Base-by-base conservation (phyloP, 2,329 filamentous ascomycete species). In the Neoarthrinium moseri region DNA sequence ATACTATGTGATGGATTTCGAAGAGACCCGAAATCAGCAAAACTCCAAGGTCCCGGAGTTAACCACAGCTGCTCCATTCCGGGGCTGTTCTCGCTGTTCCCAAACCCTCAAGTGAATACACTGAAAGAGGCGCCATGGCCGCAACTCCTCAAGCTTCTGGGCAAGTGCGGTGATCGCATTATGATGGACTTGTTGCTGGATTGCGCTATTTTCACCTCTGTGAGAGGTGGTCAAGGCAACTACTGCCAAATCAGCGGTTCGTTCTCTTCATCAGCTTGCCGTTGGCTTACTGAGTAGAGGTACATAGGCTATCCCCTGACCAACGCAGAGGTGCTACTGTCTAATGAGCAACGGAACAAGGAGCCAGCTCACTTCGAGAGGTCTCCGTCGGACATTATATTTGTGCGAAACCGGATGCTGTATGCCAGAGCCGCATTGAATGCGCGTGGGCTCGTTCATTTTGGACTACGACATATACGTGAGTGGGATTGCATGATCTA, bases 1-100 rank as follows among this genome's bases (percentile, higher is more conserved):
- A 59, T 96, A 5, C 77, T 99, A 4, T 91, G 89, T 55, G 86
- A 95, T 71, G 92, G 92, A 20, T 95, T 85, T 56, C 81, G 86
- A 56, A 80, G 75, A 54, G 62, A 68, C 45, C 51, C 53, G 20
- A 52, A 50, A 34, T 50, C 61, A 21, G 23, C 15, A 26, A 54
- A 55, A 26, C 48, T 47, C 4, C 47, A 30, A 51, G 60, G 55
- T 24, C 66, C 63, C 21, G 57, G 52, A 5, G 58, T 59, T 5
- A 53, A 62, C 11, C 48, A 46, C 2, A 50, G 51, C 7, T 72
- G 72, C 26, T 63, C 56, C 6, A 84, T 94, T 33, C 85, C 83
- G 0, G 89, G 87, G 0, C 59, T 95, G 6, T 77, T 78, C 47
- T 75, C 74, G 10, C 69, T 77, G 6, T 80, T 83, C 53, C 78